Percentiles rank a stretch among this genome's conserved stretches.
These are phyloP conservation scores for Mallotus japonicus DNA, from an alignment of 441 rosid species.

Conservation along the genomic window DNA sequence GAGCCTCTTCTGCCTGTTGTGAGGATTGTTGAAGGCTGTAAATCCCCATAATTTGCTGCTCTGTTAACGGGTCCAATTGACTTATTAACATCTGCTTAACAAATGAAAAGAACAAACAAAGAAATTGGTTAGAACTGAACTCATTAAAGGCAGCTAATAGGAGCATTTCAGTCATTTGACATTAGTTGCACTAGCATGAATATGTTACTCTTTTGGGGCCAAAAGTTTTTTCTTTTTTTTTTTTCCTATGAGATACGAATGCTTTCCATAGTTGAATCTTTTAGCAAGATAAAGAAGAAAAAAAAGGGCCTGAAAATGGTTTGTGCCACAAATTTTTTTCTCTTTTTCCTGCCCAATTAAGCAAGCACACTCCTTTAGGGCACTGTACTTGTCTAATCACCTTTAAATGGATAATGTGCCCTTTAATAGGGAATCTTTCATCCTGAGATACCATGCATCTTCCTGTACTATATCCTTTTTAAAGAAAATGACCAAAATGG, in stretches of 20 bases:
- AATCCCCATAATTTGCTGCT: slow-evolving; percentile 82
- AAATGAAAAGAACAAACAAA: neutral
- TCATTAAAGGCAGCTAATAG: neutral
- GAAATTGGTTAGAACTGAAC: neutral
- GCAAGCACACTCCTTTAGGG: slow-evolving; percentile 17
- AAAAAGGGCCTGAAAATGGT: neutral
- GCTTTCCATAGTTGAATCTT: neutral
- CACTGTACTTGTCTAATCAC: slow-evolving; percentile 18
- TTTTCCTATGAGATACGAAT: neutral
- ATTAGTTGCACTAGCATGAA: neutral
- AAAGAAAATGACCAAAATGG: slow-evolving; percentile 9
- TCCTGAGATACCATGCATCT: neutral
- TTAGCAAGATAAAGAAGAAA: neutral
- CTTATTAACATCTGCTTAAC: slow-evolving; percentile 52
- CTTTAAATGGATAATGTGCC: slow-evolving; percentile 25
- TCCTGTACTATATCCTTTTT: neutral
- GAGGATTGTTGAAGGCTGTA: slow-evolving; percentile 87
- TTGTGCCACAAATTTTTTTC: neutral
- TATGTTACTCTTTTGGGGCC: neutral
- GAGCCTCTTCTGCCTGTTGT: slow-evolving; percentile 90
- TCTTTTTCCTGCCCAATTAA: neutral
- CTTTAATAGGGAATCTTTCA: slow-evolving; percentile 19
- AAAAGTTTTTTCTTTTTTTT: slow-evolving; percentile 1
- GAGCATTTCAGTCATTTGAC: slow-evolving; percentile 10
- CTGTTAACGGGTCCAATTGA: slow-evolving; percentile 85